Evolutionary conservation across 495 filamentous ascomycete species (phyloP), one percentile per base, ranked within the genome.

Genomic region (Penicillium antarcticum): DNA sequence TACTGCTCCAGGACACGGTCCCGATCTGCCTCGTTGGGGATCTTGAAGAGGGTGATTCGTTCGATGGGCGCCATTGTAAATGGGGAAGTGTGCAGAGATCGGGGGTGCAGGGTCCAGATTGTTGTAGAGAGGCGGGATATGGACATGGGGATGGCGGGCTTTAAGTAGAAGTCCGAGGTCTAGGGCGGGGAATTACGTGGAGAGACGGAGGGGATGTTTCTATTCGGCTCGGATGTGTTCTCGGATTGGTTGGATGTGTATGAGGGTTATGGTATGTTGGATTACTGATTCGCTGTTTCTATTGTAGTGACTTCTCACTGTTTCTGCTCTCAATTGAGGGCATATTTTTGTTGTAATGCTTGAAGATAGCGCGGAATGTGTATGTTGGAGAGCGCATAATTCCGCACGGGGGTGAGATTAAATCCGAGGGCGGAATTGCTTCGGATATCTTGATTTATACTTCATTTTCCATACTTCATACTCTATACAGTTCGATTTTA

Each of bases 41-140:
- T 69, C 52, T 82, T 84, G 79, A 84, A 84, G 48, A 81, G 70
- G 46, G 80, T 83, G 50, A 82, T 73, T 51, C 80, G 77, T 51
- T 80, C 67, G 65, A 82, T 75, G 33, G 70, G 69, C 39, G 71
- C 69, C 67, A 76, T 76, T 44, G 48, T 58, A 32, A 24, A 52
- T 21, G 3, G 21, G 21, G 21, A 23, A 5, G 48, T 41, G 12
- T 21, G 33, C 13, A 36, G 36, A 44, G 35, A 19, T 38, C 24
- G n/a, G 32, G 13, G 7, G 29, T 53, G 35, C n/a, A 35, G 18
- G 11, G 36, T 12, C 9, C 19, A n/a, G 7, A 14, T 17, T 17
- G 14, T 29, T 40, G 40, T 40, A 26, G 24, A 18, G 13, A 44
- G 17, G 13, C 12, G 14, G 13, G 32, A 24, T 19, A 29, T n/a